Evolutionary conservation across 2,329 filamentous ascomycete species (phyloP), one percentile per base, ranked within the genome.

Genomic region (Cyphellophora europaea): DNA sequence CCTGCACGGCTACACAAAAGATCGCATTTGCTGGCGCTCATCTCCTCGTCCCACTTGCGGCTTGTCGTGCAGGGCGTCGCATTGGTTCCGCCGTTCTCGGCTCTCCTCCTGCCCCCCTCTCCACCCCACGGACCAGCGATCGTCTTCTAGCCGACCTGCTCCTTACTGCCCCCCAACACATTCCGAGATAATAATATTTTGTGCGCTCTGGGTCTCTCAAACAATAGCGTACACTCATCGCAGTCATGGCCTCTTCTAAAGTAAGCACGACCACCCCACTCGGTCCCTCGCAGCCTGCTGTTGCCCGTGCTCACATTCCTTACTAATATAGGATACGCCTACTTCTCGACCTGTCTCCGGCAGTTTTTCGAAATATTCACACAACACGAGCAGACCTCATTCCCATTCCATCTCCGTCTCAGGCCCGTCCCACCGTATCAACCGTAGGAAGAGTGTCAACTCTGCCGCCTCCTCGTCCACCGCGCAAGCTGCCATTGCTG

Each of bases 371-470:
- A 42, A 40, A 19, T 41, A 38, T 19, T 27, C 46, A 40, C 41
- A 44, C 38, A 39, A 41, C 36, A 48, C 45, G 44, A 46, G 30
- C 44, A 51, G 43, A 47, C 50, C 56, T 37, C 84, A 87, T 65
- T 89, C 85, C 39, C 69, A 87, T 49, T 81, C 88, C 37, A 73
- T 82, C 40, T 77, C 77, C 49, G 77, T 82, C 39, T 74, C 88
- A 54, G 89, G 88, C 65, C 66, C 79, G 50, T 79, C 77, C 58
- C 83, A 94, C 61, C 83, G 91, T 50, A 77, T 96, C 49, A 87
- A 84, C 50, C 84, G 89, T 53, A 78, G 91, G 52, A 96, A 96
- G 74, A 95, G 88, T 63, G 87, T 93, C 56, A 78, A 75, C 55
- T 86, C 84, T 42, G 81, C 77, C 45, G 74, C 79, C 30, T 72